Percentiles rank a stretch among this genome's conserved stretches.
Conservation (phyloP, 1,284 basidiomycete species). For the Sparassis latifolia region DNA sequence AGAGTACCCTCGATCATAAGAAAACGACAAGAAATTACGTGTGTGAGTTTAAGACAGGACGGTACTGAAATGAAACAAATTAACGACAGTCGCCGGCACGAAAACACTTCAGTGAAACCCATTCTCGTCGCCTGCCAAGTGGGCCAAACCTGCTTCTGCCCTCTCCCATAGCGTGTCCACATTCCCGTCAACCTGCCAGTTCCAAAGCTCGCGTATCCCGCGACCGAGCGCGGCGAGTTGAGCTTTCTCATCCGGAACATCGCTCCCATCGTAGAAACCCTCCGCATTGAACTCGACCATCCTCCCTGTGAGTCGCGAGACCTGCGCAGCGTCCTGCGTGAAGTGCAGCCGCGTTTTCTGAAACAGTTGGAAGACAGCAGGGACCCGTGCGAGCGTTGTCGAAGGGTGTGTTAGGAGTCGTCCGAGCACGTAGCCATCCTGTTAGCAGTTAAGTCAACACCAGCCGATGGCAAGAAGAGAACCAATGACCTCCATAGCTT, state of each 20-base stretch:
- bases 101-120: too few species aligned
- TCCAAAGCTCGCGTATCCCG: conserved; percentile 13
- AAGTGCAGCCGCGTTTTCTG: conserved; percentile 25
- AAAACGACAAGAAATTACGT: too few species aligned
- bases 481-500: conserved; percentile 43
- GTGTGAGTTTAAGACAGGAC: too few species aligned
- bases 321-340: conserved; percentile 9
- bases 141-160: conserved; percentile 7
- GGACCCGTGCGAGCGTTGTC: conserved; percentile 14
- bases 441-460: neutral
- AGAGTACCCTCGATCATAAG: too few species aligned
- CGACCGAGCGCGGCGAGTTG: conserved; percentile 9
- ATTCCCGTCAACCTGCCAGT: conserved; percentile 16
- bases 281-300: conserved; percentile 21
- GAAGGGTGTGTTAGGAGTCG: conserved; percentile 24
- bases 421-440: conserved; percentile 32
- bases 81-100: too few species aligned
- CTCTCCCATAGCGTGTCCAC: conserved; percentile 15
- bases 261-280: conserved; percentile 12
- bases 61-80: too few species aligned
- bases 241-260: neutral
- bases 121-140: neutral
- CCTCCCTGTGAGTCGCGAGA: conserved; percentile 11
- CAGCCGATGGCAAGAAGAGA: neutral
- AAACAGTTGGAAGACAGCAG: conserved; percentile 23